These are phyloP conservation scores for Phoenix roebelenii DNA, from an alignment of 176 grass and related monocot species.

Conservation along the genomic window DNA sequence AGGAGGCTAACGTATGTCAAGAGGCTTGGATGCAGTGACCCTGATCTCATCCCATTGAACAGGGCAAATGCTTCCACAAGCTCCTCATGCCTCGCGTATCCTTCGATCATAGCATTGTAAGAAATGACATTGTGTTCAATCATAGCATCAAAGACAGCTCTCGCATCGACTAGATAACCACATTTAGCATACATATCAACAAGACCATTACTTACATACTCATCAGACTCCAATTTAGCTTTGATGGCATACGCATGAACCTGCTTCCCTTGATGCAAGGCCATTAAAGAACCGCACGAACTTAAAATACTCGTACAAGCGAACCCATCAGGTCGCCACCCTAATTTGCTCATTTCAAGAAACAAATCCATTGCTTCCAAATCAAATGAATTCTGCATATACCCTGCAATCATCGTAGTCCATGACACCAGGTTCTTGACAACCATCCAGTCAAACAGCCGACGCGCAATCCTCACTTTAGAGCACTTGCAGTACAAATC, in stretches of 20 bases:
- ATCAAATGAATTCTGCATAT: conserved; percentile 59
- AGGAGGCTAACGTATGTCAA: conserved; percentile 69
- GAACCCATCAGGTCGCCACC: conserved; percentile 58
- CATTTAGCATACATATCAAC: conserved; percentile 81
- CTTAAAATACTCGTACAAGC: conserved; percentile 57
- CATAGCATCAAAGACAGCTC: conserved; percentile 48
- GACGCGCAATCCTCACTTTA: conserved; percentile 39
- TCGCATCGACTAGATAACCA: conserved; percentile 35
- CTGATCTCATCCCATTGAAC: conserved; percentile 57
- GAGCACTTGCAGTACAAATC: conserved; percentile 68
- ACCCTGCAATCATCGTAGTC: conserved; percentile 75
- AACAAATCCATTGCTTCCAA: conserved; percentile 48
- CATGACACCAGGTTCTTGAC: conserved; percentile 59
- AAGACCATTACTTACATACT: conserved; percentile 74
- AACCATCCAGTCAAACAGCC: conserved; percentile 44
- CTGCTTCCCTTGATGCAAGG: conserved; percentile 52
- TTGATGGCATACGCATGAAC: conserved; percentile 64
- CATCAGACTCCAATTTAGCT: conserved; percentile 36
- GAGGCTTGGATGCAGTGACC: conserved; percentile 32
- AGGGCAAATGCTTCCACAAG: conserved; percentile 34
- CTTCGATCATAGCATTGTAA: conserved; percentile 83
- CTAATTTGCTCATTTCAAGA: conserved; percentile 37
- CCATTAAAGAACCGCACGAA: conserved; percentile 42
- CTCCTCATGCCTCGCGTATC: conserved; percentile 45
- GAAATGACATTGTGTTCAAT: conserved; percentile 39